Evolutionary conservation across 1,284 basidiomycete genomes (phyloP), one percentile per base, ranked within the genome.

Genomic region (Trichosporon sp.): DNA sequence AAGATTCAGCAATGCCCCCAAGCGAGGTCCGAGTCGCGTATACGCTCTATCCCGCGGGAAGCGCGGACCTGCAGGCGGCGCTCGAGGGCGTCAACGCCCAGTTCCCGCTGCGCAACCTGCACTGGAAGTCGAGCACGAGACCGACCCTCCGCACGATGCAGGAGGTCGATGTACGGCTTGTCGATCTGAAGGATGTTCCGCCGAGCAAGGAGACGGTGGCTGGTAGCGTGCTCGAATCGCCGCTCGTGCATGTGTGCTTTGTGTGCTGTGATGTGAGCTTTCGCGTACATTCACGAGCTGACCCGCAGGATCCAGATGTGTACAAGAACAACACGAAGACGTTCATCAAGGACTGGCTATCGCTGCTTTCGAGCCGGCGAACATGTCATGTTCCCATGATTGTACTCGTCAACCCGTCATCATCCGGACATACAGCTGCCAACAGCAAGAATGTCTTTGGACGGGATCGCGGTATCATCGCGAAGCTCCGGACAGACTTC

Each of bases 401-500:
- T 63, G 83, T 96, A 2, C 88, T 94, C 69, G 86, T 96, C 59
- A 86, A 92, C 56, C 70, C 76, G 2, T 62, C 69, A 23, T 69
- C 57, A 11, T 58, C 65, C 4, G 69, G 65, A 31, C 65, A 66
- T 8, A n/a, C 49, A 9, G 69, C 89, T 7, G 89, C 90, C 69
- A 78, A 83, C 27, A 85, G 84, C 14, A 83, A 84, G 54, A 76
- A 71, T 34, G 77, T 80, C 6, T 78, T 78, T 65, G 77, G 77
- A 0, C 70, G 76, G 25, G 75, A 77, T 44, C 74, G 73, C 54
- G 78, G 78, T 88, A 80, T 98, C 9, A 79, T 96, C 62, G 95
- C 97, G 78, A 95, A 94, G 80, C 85, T 98, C 58, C 89, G 86
- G 76, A 87, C 91, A 3, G 96, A 99, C 81, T 98, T 98, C 78